Conservation (phyloP, 1,284 basidiomycete genomes). For the Cryptococcus sp. region DNA sequence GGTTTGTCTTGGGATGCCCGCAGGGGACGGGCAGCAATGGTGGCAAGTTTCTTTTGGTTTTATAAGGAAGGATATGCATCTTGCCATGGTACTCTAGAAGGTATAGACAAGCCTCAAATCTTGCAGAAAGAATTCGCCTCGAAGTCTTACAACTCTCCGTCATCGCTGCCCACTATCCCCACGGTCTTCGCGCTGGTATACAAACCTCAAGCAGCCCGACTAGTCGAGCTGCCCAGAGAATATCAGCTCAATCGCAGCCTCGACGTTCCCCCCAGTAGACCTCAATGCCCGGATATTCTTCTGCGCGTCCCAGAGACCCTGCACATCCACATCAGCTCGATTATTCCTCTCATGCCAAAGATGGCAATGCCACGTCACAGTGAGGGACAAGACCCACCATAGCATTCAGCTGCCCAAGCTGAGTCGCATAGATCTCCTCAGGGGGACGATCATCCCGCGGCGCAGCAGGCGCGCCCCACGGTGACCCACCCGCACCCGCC, state of each 20-base stretch:
- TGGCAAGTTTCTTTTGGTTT: background rate
- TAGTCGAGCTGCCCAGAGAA: slow-evolving; percentile 58
- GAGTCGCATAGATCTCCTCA: slow-evolving; percentile 84
- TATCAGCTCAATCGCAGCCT: slow-evolving; percentile 87
- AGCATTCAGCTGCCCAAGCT: slow-evolving; percentile 55
- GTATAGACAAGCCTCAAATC: background rate
- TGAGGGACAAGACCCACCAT: too few relatives aligned
- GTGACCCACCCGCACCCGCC: slow-evolving; percentile 30
- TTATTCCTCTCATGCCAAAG: background rate
- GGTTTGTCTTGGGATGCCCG: background rate
- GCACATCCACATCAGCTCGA: slow-evolving; percentile 10
- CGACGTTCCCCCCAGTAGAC: slow-evolving; percentile 82
- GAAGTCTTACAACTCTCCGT: background rate
- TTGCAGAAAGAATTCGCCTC: background rate
- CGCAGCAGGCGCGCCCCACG: slow-evolving; percentile 31
- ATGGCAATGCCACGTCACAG: too few relatives aligned
- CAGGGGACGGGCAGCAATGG: background rate
- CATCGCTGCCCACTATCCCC: too few relatives aligned
- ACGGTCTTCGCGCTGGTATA: background rate
- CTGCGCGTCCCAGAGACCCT: slow-evolving; percentile 80
- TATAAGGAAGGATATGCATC: too few relatives aligned
- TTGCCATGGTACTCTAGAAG: background rate
- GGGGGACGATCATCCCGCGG: slow-evolving; percentile 64
- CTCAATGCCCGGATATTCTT: slow-evolving; percentile 86
- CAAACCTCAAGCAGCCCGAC: background rate